Base-by-base conservation (phyloP, 495 filamentous ascomycete species). In the Lasiosphaeria miniovina region DNA sequence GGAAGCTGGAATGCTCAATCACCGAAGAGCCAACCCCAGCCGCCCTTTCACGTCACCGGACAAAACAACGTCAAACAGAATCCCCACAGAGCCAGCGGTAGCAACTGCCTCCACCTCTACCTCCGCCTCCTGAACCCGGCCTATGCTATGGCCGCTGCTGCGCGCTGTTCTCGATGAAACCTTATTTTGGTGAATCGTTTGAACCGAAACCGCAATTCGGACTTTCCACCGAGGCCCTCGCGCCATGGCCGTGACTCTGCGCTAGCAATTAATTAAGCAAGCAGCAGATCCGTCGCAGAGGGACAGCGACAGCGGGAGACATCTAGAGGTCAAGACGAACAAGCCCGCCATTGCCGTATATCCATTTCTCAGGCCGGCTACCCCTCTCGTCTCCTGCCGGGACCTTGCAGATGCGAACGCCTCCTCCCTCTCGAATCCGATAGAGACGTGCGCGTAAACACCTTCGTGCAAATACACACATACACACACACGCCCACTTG, bases 1-100 rank as follows among this genome's bases (percentile, higher is more conserved):
- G 12, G 43, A 46, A n/a, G 43, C 43, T 46, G 11, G 12, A 46
- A 46, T 46, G 43, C 43, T 46, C 43, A 46, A 46, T 46, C 43
- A 46, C 43, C 43, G 43, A 46, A 46, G 15, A 46, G 43, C 7
- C 8, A 11, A 11, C 38, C 38, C 43, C 15, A 14, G 12, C 43
- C 43, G 15, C 43, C 12, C 43, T 46, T 46, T 5, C 12, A 46
- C 12, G 43, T 46, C 43, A 46, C 43, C 43, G 5, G 43, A 11
- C 43, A 46, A 14, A 11, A 11, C 12, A 11, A n/a, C 38, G 12
- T 7, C 38, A 41, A 41, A 7, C 38, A 41, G 38, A 41, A 46
- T 46, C 43, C 43, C 12, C 43, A 46, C 43, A 46, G 12, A n/a
- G 4, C 12, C 15, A n/a, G 43, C 43, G 15, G 43, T n/a, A 14